phyloP scores from a whole-genome alignment of 768 basidiomycete species.

The Dioszegia aurantiaca region DNA sequence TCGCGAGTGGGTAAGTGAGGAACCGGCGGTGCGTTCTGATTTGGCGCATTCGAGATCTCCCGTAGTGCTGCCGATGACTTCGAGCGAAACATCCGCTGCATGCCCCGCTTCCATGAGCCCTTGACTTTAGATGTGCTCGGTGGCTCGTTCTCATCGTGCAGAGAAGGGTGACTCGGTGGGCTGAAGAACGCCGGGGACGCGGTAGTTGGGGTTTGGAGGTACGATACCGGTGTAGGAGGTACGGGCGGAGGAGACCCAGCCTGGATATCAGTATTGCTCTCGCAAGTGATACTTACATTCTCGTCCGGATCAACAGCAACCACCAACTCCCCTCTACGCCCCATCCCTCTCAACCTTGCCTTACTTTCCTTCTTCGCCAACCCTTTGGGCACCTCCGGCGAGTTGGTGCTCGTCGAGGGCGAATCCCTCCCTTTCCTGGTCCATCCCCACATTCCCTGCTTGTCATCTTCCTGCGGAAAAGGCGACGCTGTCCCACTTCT shows the following conservation, averaged over 20 bases:
- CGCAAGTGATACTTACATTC: constrained; percentile 19
- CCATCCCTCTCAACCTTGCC: constrained; percentile 32
- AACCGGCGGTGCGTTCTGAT: constrained; percentile 21
- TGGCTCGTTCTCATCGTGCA: constrained; percentile 9
- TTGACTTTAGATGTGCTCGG: constrained; percentile 20
- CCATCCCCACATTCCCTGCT: constrained; percentile 3
- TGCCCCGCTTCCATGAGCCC: constrained; percentile 37
- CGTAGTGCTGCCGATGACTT: constrained; percentile 40
- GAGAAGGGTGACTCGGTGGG: constrained; percentile 12
- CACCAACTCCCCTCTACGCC: constrained; percentile 35
- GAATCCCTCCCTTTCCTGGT: constrained; percentile 10
- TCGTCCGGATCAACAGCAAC: constrained; percentile 33
- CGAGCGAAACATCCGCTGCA: constrained; percentile 41
- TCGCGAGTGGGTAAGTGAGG: constrained; percentile 10
- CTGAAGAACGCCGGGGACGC: constrained; percentile 23
- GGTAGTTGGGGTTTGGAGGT: constrained; percentile 21
- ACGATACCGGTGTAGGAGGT: constrained; percentile 36
- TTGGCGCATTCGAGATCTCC: constrained; percentile 21
- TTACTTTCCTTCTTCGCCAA: constrained; percentile 37
- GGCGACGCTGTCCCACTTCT: constrained; percentile 24
- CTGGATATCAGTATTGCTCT: neutral
- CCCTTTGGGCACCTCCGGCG: constrained; percentile 7
- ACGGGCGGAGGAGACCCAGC: constrained; percentile 32
- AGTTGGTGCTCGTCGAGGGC: neutral
- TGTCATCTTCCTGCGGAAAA: constrained; percentile 4